Evolutionary conservation across 805 yeast genomes (phyloP).

Genomic region (Lachancea waltii): DNA sequence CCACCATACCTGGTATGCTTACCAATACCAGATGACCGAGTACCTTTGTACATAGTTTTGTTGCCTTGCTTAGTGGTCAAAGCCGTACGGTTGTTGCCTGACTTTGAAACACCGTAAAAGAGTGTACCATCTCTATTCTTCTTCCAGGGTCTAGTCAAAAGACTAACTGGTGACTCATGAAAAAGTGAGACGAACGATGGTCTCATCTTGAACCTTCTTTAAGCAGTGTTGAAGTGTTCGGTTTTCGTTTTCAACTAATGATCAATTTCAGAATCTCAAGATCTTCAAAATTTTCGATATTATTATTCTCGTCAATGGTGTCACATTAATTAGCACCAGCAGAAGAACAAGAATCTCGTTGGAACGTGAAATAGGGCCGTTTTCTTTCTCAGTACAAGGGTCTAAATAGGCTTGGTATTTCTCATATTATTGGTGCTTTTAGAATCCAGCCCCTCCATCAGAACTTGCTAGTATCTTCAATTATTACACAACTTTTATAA

Average conservation of each 20-base stretch:
- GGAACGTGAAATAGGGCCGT: too few relatives aligned
- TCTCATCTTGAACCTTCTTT: constrained; percentile 37
- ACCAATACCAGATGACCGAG: constrained; percentile 92
- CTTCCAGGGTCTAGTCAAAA: constrained; percentile 83
- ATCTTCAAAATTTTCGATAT: neutral
- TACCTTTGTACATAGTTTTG: constrained; percentile 91
- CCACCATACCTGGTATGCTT: constrained; percentile 64
- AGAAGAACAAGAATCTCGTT: too few relatives aligned
- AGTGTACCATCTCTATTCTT: constrained; percentile 74
- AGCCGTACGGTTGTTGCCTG: constrained; percentile 78
- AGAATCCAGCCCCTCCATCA: too few relatives aligned
- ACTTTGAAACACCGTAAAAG: constrained; percentile 71
- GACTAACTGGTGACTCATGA: constrained; percentile 39
- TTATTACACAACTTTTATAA: neutral
- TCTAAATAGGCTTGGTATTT: too few relatives aligned
- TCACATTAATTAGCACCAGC: too few relatives aligned
- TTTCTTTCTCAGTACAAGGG: too few relatives aligned
- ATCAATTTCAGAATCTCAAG: too few relatives aligned
- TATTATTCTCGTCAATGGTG: neutral
- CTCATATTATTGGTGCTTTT: too few relatives aligned
- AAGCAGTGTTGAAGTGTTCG: neutral
- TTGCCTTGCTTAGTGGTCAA: constrained; percentile 92
- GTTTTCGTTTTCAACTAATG: too few relatives aligned
- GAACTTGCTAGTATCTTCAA: neutral
- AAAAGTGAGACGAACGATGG: constrained; percentile 41